These are phyloP conservation scores for Metschnikowia proteae DNA, from an alignment of 805 yeast species.

Conservation along the genomic window DNA sequence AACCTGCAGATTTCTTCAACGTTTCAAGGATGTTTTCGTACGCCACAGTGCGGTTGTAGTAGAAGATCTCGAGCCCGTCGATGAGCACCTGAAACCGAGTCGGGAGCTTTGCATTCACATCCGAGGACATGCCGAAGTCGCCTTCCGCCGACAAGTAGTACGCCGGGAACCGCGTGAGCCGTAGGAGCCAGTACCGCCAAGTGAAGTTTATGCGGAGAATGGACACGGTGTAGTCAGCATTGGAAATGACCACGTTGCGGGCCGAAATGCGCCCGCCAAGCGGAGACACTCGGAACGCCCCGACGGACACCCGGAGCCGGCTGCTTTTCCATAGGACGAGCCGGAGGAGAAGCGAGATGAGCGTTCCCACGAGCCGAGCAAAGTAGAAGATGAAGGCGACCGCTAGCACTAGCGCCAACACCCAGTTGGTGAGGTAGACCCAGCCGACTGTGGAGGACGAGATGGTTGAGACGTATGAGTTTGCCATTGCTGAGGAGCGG, in stretches of 20 bases:
- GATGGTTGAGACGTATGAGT: neutral
- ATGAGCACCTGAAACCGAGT: constrained; percentile 54
- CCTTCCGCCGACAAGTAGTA: constrained; percentile 21
- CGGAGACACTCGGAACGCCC: constrained; percentile 71
- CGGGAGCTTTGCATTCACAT: constrained; percentile 48
- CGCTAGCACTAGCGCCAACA: constrained; percentile 58
- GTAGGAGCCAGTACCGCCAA: constrained; percentile 85
- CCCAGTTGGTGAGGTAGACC: constrained; percentile 86
- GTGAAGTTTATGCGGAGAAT: constrained; percentile 70
- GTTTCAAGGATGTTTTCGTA: constrained; percentile 60
- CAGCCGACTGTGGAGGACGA: constrained; percentile 23
- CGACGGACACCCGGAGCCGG: constrained; percentile 58
- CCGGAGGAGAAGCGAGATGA: constrained; percentile 49
- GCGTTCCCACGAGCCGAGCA: constrained; percentile 63
- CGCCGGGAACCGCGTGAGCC: constrained; percentile 39
- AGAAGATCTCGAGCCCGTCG: constrained; percentile 79
- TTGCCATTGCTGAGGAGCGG: neutral
- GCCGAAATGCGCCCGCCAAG: constrained; percentile 81
- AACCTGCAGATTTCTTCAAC: constrained; percentile 19
- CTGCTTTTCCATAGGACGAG: constrained; percentile 61
- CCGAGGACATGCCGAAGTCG: constrained; percentile 12
- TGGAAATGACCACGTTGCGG: constrained; percentile 68
- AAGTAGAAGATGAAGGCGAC: constrained; percentile 70
- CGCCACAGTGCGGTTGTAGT: constrained; percentile 75
- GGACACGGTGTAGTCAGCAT: constrained; percentile 69